These are phyloP conservation scores for Globisporangium nodosum DNA, from an alignment of 352 stramenopile species.

Conservation along the genomic window DNA sequence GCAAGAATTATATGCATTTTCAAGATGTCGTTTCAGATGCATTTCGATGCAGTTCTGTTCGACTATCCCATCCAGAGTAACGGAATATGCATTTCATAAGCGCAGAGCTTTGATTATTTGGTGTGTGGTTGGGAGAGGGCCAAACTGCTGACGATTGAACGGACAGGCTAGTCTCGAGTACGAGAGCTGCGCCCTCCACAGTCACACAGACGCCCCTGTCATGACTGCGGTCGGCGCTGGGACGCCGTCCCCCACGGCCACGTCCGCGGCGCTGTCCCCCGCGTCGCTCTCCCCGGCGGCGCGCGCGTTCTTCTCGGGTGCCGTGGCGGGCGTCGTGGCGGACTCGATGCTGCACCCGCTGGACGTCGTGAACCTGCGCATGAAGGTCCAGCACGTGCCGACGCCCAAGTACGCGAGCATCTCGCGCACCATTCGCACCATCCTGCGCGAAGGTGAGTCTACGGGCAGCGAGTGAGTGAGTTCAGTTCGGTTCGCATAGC, in stretches of 20 bases:
- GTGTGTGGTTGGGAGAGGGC: too few species aligned
- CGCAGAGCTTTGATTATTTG: too few species aligned
- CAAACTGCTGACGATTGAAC: too few species aligned
- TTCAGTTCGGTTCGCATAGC: not conserved
- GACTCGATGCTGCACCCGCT: slow-evolving; percentile 75
- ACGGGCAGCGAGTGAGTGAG: not conserved
- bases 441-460: slow-evolving; percentile 44
- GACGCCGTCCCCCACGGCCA: slow-evolving; percentile 17
- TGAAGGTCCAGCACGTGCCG: slow-evolving; percentile 65
- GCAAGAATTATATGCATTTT: too few species aligned
- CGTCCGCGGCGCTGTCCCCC: slow-evolving; percentile 16
- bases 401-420: slow-evolving; percentile 61
- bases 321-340: slow-evolving; percentile 62
- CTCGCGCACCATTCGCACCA: slow-evolving; percentile 49
- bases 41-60: too few species aligned
- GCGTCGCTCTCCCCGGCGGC: slow-evolving; percentile 36
- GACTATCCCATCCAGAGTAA: too few species aligned
- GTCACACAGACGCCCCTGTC: too few species aligned
- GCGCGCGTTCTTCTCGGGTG: slow-evolving; percentile 61
- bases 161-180: too few species aligned
- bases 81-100: too few species aligned
- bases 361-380: slow-evolving; percentile 79
- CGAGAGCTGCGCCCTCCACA: too few species aligned
- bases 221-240: not conserved
- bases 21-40: too few species aligned